Conservation (phyloP, 2,329 filamentous ascomycete genomes). For the Hymenoscyphus infarciens region DNA sequence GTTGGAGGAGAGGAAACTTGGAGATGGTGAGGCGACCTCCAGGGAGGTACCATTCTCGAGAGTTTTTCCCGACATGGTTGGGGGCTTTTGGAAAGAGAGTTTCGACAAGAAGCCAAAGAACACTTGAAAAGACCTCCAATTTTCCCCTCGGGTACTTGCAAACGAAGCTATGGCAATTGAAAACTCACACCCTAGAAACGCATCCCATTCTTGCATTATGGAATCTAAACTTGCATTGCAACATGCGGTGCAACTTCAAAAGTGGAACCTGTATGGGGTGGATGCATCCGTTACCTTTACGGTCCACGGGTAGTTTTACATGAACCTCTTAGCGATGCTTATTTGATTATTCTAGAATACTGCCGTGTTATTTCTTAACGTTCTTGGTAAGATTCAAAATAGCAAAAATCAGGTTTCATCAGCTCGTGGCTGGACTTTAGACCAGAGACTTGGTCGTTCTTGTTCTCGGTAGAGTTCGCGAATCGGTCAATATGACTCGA, state of each 20-base stretch:
- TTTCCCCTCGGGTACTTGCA: neutral
- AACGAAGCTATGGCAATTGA: neutral
- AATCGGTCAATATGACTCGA: too few species aligned
- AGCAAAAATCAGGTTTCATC: too few species aligned
- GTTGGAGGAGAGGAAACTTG: neutral
- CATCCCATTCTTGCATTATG: neutral
- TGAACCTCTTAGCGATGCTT: too few species aligned
- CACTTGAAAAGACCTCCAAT: neutral
- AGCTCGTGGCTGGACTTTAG: too few species aligned
- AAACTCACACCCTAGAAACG: neutral
- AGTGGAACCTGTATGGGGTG: neutral
- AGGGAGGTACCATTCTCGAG: constrained; percentile 5
- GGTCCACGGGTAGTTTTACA: neutral
- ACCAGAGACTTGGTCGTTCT: too few species aligned
- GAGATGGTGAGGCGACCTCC: constrained; percentile 5
- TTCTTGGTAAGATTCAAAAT: too few species aligned
- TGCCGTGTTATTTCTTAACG: too few species aligned
- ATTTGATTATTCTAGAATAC: too few species aligned
- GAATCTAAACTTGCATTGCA: neutral
- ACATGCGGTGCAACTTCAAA: neutral
- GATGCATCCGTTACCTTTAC: neutral
- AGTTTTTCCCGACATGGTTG: neutral
- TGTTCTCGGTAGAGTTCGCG: too few species aligned
- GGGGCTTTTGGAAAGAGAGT: neutral
- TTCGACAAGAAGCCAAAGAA: neutral